These are phyloP conservation scores for Aspergillus melleus DNA, from an alignment of 2,329 filamentous ascomycete species.

Conservation along the genomic window DNA sequence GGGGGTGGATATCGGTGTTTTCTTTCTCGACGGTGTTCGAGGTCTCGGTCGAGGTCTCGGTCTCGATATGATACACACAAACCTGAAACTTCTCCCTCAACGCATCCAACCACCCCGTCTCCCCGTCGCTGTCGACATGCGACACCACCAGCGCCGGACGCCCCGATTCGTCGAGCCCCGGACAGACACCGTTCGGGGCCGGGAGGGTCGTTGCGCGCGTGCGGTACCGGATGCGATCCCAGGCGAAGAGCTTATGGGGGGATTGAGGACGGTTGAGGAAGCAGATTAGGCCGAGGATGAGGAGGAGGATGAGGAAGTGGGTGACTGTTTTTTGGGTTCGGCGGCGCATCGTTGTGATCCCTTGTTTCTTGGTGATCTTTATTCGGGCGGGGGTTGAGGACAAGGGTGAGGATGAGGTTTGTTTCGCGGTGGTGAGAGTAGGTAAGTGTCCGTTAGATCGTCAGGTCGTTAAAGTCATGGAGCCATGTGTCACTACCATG, in stretches of 20 bases:
- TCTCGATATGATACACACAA: constrained; percentile 45
- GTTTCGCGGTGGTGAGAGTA: not conserved
- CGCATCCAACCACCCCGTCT: constrained; percentile 43
- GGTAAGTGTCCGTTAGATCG: not conserved
- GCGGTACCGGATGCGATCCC: constrained; percentile 47
- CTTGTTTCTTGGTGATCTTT: not conserved
- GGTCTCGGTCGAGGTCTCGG: too few relatives aligned
- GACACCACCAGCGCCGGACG: constrained; percentile 51
- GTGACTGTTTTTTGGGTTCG: constrained; percentile 30
- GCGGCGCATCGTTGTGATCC: constrained; percentile 8
- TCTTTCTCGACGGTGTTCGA: not conserved
- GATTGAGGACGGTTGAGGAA: constrained; percentile 37
- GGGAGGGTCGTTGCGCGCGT: constrained; percentile 37
- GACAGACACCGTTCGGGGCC: constrained; percentile 43
- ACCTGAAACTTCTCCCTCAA: constrained; percentile 44
- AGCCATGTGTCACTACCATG: too few relatives aligned
- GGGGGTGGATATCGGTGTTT: constrained; percentile 19
- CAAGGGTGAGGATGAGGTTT: not conserved
- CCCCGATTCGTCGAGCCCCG: constrained; percentile 35
- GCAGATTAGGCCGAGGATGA: constrained; percentile 37
- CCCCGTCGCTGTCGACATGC: constrained; percentile 43
- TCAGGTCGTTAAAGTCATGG: too few relatives aligned
- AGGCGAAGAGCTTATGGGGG: constrained; percentile 39
- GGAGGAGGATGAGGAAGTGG: constrained; percentile 38
- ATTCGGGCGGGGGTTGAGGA: not conserved